Evolutionary conservation across 2,329 filamentous ascomycete species (phyloP).

Genomic region (Chalaropsis ovoidea): DNA sequence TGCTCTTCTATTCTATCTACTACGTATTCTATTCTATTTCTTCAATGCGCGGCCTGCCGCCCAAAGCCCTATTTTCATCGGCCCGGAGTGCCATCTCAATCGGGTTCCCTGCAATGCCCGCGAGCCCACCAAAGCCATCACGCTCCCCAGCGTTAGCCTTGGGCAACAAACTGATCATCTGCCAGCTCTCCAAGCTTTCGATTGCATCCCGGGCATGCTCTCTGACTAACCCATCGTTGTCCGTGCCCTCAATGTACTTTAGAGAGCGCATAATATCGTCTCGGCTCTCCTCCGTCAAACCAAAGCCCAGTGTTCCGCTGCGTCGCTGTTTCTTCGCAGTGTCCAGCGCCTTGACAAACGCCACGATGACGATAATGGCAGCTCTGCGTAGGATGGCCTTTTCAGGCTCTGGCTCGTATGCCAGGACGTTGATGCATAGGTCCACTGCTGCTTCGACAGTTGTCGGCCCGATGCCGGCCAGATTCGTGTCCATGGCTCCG

Average conservation of each 20-base stretch:
- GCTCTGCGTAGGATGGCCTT: conserved; percentile 57
- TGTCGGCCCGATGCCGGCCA: conserved; percentile 44
- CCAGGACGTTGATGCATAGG: conserved; percentile 51
- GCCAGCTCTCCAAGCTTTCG: conserved; percentile 56
- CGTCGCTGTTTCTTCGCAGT: conserved; percentile 39
- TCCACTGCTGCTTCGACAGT: conserved; percentile 50
- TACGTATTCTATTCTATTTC: conserved; percentile 53
- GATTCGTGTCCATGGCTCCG: conserved; percentile 49
- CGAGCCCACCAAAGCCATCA: conserved; percentile 33
- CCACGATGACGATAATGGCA: conserved; percentile 53
- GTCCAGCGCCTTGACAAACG: conserved; percentile 51
- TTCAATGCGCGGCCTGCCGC: conserved; percentile 41
- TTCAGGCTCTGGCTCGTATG: conserved; percentile 50
- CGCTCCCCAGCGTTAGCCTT: conserved; percentile 30
- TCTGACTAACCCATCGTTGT: conserved; percentile 57
- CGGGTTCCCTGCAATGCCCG: conserved; percentile 27
- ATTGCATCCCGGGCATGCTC: conserved; percentile 57
- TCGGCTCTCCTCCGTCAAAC: conserved; percentile 45
- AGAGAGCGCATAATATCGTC: conserved; percentile 54
- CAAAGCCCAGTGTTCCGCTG: conserved; percentile 40
- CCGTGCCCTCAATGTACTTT: conserved; percentile 53
- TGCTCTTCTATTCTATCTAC: conserved; percentile 42
- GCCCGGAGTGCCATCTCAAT: conserved; percentile 27
- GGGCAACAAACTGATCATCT: conserved; percentile 43
- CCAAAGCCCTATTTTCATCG: conserved; percentile 1